Percentiles rank a stretch among this genome's conserved stretches.
Conservation (phyloP, 2,329 filamentous ascomycete species). For the Calonectria hawksworthii region DNA sequence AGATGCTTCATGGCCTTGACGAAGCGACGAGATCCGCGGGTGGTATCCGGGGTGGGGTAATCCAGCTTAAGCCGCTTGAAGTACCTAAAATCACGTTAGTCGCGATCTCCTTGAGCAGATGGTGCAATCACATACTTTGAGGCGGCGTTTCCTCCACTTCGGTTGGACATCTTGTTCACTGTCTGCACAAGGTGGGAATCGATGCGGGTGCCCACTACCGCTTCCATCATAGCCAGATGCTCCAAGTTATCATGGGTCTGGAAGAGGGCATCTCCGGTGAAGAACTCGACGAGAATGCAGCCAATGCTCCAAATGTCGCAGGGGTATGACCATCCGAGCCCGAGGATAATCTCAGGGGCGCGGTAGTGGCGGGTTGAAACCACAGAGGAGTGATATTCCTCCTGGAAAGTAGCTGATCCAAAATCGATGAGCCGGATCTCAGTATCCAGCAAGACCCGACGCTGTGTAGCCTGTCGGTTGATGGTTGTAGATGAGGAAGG, state of each 20-base stretch:
- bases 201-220: constrained; percentile 72
- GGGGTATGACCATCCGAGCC: constrained; percentile 78
- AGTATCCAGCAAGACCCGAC: constrained; percentile 75
- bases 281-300: constrained; percentile 80
- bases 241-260: constrained; percentile 81
- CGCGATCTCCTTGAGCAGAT: no score
- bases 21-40: constrained; percentile 74
- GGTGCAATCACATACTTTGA: constrained; percentile 66
- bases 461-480: constrained; percentile 72
- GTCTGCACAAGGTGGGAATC: constrained; percentile 69
- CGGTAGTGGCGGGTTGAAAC: constrained; percentile 79
- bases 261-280: constrained; percentile 78
- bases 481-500: constrained; percentile 75
- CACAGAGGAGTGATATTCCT: constrained; percentile 80
- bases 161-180: constrained; percentile 65
- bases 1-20: constrained; percentile 81
- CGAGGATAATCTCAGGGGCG: constrained; percentile 79
- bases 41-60: constrained; percentile 75
- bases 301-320: constrained; percentile 83
- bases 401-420: constrained; percentile 79
- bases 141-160: constrained; percentile 72
- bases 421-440: constrained; percentile 81
- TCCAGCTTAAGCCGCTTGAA: constrained; percentile 77
- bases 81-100: constrained; percentile 64
- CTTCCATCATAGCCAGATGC: constrained; percentile 83